Evolutionary conservation across 2,329 filamentous ascomycete genomes (phyloP).

Genomic region (Aspergillus ochraceoroseus): DNA sequence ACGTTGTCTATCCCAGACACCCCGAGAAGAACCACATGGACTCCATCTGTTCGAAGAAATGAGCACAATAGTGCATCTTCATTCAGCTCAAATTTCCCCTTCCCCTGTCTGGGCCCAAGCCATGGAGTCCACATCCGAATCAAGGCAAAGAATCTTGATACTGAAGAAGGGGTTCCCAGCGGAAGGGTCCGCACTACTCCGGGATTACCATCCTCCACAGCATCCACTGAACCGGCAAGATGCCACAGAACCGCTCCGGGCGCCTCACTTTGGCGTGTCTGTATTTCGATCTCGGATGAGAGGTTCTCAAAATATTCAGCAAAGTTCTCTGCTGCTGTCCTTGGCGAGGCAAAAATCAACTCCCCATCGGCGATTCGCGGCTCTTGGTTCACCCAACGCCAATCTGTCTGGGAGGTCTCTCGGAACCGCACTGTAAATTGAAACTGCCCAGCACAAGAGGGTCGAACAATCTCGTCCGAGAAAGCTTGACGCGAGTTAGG

Average conservation of each 20-base stretch:
- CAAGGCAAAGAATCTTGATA: constrained; percentile 73
- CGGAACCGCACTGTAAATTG: constrained; percentile 45
- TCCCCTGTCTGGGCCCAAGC: constrained; percentile 83
- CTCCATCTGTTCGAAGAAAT: constrained; percentile 67
- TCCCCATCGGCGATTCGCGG: constrained; percentile 40
- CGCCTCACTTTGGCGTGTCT: constrained; percentile 39
- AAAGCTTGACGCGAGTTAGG: constrained; percentile 36
- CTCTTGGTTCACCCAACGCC: constrained; percentile 46
- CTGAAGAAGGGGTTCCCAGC: constrained; percentile 61
- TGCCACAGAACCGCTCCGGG: constrained; percentile 41
- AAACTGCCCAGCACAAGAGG: constrained; percentile 27
- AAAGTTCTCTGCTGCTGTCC: constrained; percentile 22
- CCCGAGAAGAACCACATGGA: constrained; percentile 71
- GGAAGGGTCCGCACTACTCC: constrained; percentile 51
- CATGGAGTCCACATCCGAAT: constrained; percentile 76
- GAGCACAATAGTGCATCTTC: constrained; percentile 74
- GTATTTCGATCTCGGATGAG: constrained; percentile 31
- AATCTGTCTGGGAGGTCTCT: constrained; percentile 33
- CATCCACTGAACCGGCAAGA: constrained; percentile 55
- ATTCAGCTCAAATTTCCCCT: constrained; percentile 59
- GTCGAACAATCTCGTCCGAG: constrained; percentile 29
- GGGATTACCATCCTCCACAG: constrained; percentile 54
- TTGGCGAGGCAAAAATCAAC: too few relatives aligned
- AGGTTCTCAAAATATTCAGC: constrained; percentile 35
- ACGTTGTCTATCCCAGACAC: constrained; percentile 70